Evolutionary conservation across 345 rosid species (phyloP).

Genomic region (thale cress (Arabidopsis thaliana)): TAIR10.1 NC_003076.8:25659001-25659500

Average conservation of each 20-base stretch:
- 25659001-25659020: background rate
- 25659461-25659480: slow-evolving; percentile 32
- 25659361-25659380: slow-evolving; percentile 24
- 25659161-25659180: background rate
- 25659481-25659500: slow-evolving; percentile 28
- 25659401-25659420: slow-evolving; percentile 37
- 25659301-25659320: slow-evolving; percentile 18
- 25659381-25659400: slow-evolving; percentile 32
- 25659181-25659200: no score
- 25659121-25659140: background rate
- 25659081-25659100: background rate
- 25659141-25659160: background rate
- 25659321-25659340: background rate
- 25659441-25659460: slow-evolving; percentile 10
- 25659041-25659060: slow-evolving; percentile 5
- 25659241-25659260: slow-evolving; percentile 14
- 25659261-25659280: slow-evolving; percentile 6
- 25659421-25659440: slow-evolving; percentile 35
- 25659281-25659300: background rate
- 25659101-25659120: background rate
- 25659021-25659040: slow-evolving; percentile 10
- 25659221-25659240: background rate
- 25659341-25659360: slow-evolving; percentile 14
- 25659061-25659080: background rate
- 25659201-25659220: no score